A percentile compares a stretch with the other conserved stretches of the same genome.
These are phyloP conservation scores for Neocallimastix lanati DNA, from an alignment of 192 early-diverging fungal species.

Conservation along the genomic window DNA sequence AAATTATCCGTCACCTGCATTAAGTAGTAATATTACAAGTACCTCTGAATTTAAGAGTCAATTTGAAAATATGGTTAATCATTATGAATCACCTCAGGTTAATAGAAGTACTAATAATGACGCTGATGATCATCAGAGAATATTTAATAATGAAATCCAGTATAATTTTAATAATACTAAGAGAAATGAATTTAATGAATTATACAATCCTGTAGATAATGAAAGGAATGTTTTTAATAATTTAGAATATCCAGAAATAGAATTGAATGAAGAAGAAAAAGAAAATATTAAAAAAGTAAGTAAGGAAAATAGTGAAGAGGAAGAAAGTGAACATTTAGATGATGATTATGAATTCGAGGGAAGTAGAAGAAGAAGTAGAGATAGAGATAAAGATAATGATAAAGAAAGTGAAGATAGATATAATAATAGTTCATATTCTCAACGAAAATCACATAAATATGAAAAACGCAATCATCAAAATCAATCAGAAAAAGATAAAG, in stretches of 20 bases:
- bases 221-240: neutral
- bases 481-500: too few species aligned
- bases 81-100: neutral
- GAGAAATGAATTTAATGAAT: neutral
- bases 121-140: too few species aligned
- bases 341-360: too few species aligned
- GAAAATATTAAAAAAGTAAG: neutral
- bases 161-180: too few species aligned
- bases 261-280: neutral
- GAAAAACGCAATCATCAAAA: neutral
- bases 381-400: neutral
- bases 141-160: too few species aligned
- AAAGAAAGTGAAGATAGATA: neutral
- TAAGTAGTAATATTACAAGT: neutral
- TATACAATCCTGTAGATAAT: neutral
- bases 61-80: neutral
- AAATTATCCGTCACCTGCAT: neutral
- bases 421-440: neutral
- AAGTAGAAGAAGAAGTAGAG: too few species aligned
- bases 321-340: neutral
- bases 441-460: neutral
- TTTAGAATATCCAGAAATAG: neutral
- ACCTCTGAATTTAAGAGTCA: neutral
- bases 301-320: neutral
- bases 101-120: neutral